A percentile compares a stretch with the other conserved stretches of the same genome.
Conservation (phyloP, 176 grass and related monocot species). For the Oryza australiensis region DNA sequence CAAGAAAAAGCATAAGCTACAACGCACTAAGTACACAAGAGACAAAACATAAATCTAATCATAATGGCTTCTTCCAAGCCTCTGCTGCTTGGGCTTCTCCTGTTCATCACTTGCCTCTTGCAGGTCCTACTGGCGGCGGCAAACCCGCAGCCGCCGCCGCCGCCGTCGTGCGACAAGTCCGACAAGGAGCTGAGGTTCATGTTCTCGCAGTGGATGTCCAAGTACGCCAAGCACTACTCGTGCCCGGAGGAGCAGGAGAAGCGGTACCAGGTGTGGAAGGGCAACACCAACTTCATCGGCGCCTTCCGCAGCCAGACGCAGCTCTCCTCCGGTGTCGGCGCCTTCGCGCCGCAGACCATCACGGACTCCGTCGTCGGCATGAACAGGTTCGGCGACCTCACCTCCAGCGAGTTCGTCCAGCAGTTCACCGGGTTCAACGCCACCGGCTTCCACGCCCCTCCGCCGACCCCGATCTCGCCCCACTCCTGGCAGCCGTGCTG, state of each 20-base stretch:
- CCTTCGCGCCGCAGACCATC: slow-evolving; percentile 20
- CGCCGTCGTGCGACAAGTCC: not conserved
- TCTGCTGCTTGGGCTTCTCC: not conserved
- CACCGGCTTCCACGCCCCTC: not conserved
- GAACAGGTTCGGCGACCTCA: slow-evolving; percentile 47
- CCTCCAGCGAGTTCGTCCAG: not conserved
- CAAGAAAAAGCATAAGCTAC: not conserved
- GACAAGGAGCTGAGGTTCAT: not conserved
- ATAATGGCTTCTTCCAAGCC: slow-evolving; percentile 20
- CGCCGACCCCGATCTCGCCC: not conserved
- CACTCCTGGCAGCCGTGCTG: slow-evolving; percentile 25
- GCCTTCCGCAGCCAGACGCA: not conserved
- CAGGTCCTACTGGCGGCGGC: not conserved
- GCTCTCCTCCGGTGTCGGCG: not conserved
- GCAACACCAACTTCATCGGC: slow-evolving; percentile 33
- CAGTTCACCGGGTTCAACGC: slow-evolving; percentile 25
- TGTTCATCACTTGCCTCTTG: not conserved
- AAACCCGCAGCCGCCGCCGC: not conserved
- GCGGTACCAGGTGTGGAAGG: slow-evolving; percentile 24
- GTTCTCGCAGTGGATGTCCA: slow-evolving; percentile 27
- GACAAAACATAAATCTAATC: not conserved
- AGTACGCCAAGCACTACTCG: not conserved
- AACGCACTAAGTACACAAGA: not conserved
- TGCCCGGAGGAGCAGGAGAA: not conserved
- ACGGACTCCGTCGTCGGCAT: slow-evolving; percentile 7